A percentile compares a stretch with the other conserved stretches of the same genome.
Evolutionary conservation across 78 protist species (phyloP).

Genomic region (Planoprotostelium fungivorum): DNA sequence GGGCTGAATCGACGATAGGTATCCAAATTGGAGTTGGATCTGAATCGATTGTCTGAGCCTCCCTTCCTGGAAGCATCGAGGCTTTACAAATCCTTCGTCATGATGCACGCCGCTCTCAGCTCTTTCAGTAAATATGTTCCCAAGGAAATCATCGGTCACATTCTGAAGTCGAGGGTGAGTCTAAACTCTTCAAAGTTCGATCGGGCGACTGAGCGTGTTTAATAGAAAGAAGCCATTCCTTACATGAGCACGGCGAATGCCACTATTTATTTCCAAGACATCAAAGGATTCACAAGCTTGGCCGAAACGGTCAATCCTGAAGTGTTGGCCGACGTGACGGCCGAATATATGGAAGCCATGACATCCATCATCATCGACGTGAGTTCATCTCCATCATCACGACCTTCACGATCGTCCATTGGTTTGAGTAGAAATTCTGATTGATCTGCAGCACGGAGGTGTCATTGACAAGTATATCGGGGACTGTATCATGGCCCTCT

Average conservation of each 20-base stretch:
- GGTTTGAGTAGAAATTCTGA: too few species aligned
- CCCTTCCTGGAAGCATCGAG: background rate
- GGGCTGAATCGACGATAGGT: background rate
- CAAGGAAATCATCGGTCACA: background rate
- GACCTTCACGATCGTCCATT: too few species aligned
- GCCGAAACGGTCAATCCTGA: background rate
- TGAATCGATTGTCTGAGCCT: background rate
- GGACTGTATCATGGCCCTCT: background rate
- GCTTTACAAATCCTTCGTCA: background rate
- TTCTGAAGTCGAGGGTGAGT: background rate
- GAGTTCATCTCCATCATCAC: background rate
- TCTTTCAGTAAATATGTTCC: background rate
- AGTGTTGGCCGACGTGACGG: background rate
- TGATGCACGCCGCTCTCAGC: background rate
- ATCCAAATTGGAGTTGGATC: background rate
- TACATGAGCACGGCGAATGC: background rate
- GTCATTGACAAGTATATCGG: background rate
- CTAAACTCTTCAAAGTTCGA: background rate
- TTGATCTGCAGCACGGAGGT: background rate
- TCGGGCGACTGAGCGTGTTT: background rate
- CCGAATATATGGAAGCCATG: background rate
- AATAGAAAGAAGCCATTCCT: background rate
- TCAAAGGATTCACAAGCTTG: background rate
- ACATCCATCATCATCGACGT: background rate
- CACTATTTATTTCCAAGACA: background rate